Evolutionary conservation across 768 basidiomycete species (phyloP).

Genomic region (Paxillus rubicundulus): DNA sequence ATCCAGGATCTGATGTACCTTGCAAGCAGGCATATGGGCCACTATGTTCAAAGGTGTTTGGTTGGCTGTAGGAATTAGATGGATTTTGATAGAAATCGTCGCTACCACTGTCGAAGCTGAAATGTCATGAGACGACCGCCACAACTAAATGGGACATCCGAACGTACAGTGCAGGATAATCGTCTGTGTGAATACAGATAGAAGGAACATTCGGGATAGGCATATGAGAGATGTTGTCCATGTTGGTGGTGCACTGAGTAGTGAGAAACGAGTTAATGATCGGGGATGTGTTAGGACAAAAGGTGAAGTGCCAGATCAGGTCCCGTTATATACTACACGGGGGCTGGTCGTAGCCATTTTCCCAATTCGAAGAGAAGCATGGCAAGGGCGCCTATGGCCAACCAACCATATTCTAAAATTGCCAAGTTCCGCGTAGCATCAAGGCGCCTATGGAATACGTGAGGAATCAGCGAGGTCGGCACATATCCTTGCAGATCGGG

Average conservation of each 20-base stretch:
- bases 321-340: constrained; percentile 19
- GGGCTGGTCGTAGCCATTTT: constrained; percentile 2
- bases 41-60: not conserved
- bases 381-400: constrained; percentile 1
- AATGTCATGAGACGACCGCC: constrained; percentile 9
- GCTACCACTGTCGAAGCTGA: constrained; percentile 5
- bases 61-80: not conserved
- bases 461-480: constrained; percentile 1
- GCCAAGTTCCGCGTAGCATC: not conserved
- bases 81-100: not conserved
- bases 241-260: not conserved
- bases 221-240: constrained; percentile 7
- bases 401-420: not conserved
- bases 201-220: constrained; percentile 11
- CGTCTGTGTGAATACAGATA: constrained; percentile 17
- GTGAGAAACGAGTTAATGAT: not conserved
- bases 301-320: not conserved
- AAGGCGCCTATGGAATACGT: constrained; percentile 9
- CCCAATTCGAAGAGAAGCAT: constrained; percentile 4
- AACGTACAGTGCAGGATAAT: constrained; percentile 12
- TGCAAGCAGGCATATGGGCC: constrained; percentile 1
- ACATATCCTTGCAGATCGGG: constrained; percentile 3
- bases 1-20: not conserved
- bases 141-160: constrained; percentile 1
- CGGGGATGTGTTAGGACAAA: constrained; percentile 9